These are phyloP conservation scores for Debaryomycetaceae sp. DNA, from an alignment of 1,139 yeast species.

Conservation along the genomic window DNA sequence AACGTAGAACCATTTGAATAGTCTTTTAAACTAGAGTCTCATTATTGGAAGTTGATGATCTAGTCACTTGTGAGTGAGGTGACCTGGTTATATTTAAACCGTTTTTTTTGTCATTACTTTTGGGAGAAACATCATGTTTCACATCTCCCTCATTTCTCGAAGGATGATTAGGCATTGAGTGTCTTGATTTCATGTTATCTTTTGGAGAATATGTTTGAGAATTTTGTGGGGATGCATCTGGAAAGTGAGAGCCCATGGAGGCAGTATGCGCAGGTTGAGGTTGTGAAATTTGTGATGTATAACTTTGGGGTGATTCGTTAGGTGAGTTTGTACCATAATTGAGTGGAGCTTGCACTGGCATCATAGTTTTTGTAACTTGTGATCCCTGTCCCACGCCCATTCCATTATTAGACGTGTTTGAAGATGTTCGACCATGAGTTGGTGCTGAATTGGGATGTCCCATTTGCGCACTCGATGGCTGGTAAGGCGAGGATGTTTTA, in stretches of 20 bases:
- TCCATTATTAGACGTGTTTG: neutral
- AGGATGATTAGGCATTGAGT: neutral
- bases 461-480: slow-evolving; percentile 8
- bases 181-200: slow-evolving; percentile 11
- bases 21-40: neutral
- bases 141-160: neutral
- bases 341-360: neutral
- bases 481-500: slow-evolving; percentile 1
- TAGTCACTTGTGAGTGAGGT: neutral
- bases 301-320: slow-evolving; percentile 21
- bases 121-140: neutral
- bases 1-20: neutral
- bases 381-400: neutral
- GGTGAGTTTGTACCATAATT: slow-evolving; percentile 11
- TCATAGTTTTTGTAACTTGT: neutral
- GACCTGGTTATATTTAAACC: neutral
- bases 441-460: slow-evolving; percentile 1
- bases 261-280: neutral
- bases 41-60: neutral
- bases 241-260: slow-evolving; percentile 3
- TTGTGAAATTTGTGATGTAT: neutral
- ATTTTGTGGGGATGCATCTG: slow-evolving; percentile 26
- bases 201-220: slow-evolving; percentile 34
- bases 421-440: neutral
- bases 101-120: neutral